A percentile compares a stretch with the other conserved stretches of the same genome.
Conservation (phyloP, 495 filamentous ascomycete species). For the Clohesyomyces aquaticus region DNA sequence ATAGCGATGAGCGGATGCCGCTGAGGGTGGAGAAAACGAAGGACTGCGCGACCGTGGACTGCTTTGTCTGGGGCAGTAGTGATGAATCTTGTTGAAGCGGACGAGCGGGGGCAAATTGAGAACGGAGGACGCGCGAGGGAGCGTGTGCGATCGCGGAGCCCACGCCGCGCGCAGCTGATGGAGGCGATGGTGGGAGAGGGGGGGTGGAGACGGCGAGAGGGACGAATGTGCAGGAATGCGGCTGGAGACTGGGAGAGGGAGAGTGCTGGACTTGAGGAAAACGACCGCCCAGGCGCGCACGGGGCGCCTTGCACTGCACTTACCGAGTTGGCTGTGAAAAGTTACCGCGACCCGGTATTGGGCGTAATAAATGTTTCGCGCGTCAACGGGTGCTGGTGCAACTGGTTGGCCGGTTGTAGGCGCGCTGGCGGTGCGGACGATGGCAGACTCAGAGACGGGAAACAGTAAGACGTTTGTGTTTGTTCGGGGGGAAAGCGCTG, state of each 20-base stretch:
- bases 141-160: slow-evolving; percentile 37
- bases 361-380: not conserved
- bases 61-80: slow-evolving; percentile 29
- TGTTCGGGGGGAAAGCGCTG: too few species aligned
- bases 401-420: too few species aligned
- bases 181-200: slow-evolving; percentile 19
- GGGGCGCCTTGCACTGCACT: not conserved
- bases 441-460: too few species aligned
- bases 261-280: slow-evolving; percentile 41
- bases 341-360: not conserved
- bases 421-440: too few species aligned
- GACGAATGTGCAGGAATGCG: slow-evolving; percentile 9
- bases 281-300: slow-evolving; percentile 27
- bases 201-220: slow-evolving; percentile 22
- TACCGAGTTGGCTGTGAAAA: not conserved
- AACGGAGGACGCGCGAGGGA: not conserved
- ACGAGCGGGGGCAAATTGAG: slow-evolving; percentile 19
- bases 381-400: too few species aligned
- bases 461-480: too few species aligned
- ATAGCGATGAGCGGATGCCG: slow-evolving; percentile 36
- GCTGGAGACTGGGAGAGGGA: slow-evolving; percentile 30
- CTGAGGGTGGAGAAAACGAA: slow-evolving; percentile 24
- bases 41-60: slow-evolving; percentile 25
- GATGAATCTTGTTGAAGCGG: slow-evolving; percentile 23
- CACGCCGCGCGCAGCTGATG: slow-evolving; percentile 43